Evolutionary conservation across 2,329 filamentous ascomycete genomes (phyloP).

Genomic region (Ophiosphaerella herpotricha): DNA sequence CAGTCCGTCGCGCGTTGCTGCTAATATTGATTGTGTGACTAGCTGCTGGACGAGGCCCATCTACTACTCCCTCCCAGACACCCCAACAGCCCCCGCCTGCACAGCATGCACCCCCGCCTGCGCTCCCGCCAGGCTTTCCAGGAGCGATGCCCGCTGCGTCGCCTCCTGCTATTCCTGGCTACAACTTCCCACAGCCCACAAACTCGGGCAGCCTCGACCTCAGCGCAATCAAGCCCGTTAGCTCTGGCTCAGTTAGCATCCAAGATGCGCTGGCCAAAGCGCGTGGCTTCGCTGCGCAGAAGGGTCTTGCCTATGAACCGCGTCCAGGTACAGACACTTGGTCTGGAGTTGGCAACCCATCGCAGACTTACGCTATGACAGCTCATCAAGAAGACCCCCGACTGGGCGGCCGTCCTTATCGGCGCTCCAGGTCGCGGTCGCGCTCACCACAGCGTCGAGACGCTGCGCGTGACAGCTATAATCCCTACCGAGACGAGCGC

Average conservation of each 20-base stretch:
- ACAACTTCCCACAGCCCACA: constrained; percentile 68
- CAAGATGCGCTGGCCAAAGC: constrained; percentile 84
- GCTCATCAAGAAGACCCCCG: constrained; percentile 53
- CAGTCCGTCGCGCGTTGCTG: not conserved
- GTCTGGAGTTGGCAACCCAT: constrained; percentile 27
- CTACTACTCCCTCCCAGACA: constrained; percentile 54
- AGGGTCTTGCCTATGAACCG: constrained; percentile 64
- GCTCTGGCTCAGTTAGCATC: constrained; percentile 80
- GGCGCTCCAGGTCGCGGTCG: constrained; percentile 73
- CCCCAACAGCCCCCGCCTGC: constrained; percentile 46
- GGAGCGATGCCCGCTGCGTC: constrained; percentile 47
- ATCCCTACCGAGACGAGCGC: constrained; percentile 84
- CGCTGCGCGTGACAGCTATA: constrained; percentile 74
- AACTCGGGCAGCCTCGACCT: constrained; percentile 78
- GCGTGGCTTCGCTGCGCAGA: constrained; percentile 78
- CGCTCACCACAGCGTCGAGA: constrained; percentile 64
- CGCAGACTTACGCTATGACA: constrained; percentile 40
- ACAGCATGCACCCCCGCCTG: constrained; percentile 51
- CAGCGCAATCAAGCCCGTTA: constrained; percentile 77
- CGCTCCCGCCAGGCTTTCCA: constrained; percentile 51
- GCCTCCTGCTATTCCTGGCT: constrained; percentile 50
- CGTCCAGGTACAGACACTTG: constrained; percentile 54
- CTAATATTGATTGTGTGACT: constrained; percentile 12
- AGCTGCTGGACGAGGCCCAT: constrained; percentile 54
- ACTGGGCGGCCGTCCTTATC: constrained; percentile 61